Evolutionary conservation across 768 basidiomycete species (phyloP), one percentile per base, ranked within the genome.

Genomic region (Leccinum olivaceopallidum): DNA sequence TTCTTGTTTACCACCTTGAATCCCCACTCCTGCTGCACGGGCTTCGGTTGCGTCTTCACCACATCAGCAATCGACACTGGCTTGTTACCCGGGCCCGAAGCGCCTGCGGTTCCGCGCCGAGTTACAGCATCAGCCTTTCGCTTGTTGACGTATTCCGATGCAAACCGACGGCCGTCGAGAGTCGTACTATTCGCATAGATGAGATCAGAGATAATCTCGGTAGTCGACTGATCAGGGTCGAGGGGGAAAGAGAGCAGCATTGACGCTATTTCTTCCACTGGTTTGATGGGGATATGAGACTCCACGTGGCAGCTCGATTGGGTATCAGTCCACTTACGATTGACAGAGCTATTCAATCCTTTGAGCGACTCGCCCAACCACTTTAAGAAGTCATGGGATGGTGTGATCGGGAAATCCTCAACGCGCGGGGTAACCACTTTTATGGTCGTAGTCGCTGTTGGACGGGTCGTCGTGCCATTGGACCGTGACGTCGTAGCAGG

Each of bases 1-100:
- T 95, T 97, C 81, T 95, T 95, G 67, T 94, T 94, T 56, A 95
- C 92, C 6, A 95, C 90, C 77, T 94, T 95, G 80, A 94, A 94
- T 7, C 86, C 87, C 90, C 94, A 95, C 71, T 92, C 90, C 49
- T 84, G 80, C 60, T 86, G 86, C 20, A 85, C 78, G 2, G 83
- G 79, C 75, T 92, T 93, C 2, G 93, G 94, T 63, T 89, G 86
- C 10, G 89, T 83, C 75, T 94, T 96, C 60, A 98, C 93, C 3
- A 97, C 94, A 61, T 94, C 92, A 12, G 92, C 92, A 62, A 93
- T 90, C 1, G 90, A 90, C 22, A 88, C 78, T 32, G 81, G 78
- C 65, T 89, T 89, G 9, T 77, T 76, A 5, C 71, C 63, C 4
- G 69, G 48, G 4, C 69, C 69, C 36, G 67, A 64, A 18, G 77